These are phyloP conservation scores for slime mould (Dictyostelium discoideum) DNA, from an alignment of 78 protist genomes.

Conservation along the genomic window dicty_2.7 NC_007089.4:63001-63500, in stretches of 20 bases:
- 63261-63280: background rate
- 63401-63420: background rate
- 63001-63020: background rate
- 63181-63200: background rate
- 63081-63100: background rate
- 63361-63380: background rate
- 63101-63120: background rate
- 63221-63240: background rate
- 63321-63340: background rate
- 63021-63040: background rate
- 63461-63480: background rate
- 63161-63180: background rate
- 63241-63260: slow-evolving; percentile 3
- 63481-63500: background rate
- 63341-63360: background rate
- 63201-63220: background rate
- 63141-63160: background rate
- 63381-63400: background rate
- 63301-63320: background rate
- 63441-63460: background rate
- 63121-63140: background rate
- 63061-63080: background rate
- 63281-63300: background rate
- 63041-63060: slow-evolving; percentile 58
- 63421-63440: slow-evolving; percentile 26